These are phyloP conservation scores for Ogataea ramenticola DNA, from an alignment of 805 yeast genomes.

Conservation along the genomic window DNA sequence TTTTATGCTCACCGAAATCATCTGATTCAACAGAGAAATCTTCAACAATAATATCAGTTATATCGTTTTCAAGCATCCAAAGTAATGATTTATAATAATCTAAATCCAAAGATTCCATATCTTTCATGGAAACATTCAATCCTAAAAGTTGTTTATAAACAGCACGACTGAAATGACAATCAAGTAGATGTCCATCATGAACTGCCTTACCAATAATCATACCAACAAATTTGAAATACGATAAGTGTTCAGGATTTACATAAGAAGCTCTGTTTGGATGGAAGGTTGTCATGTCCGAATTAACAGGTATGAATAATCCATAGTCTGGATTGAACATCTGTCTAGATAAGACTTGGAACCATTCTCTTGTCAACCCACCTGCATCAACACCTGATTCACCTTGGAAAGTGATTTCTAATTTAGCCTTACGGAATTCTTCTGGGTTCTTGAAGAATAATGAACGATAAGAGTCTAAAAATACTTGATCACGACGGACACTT, in stretches of 20 bases:
- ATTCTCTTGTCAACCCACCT: conserved; percentile 95
- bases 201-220: conserved; percentile 92
- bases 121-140: conserved; percentile 74
- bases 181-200: conserved; percentile 75
- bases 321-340: conserved; percentile 96
- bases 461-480: conserved; percentile 84
- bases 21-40: conserved; percentile 91
- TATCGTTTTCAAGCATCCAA: conserved; percentile 97
- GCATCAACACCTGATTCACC: conserved; percentile 98
- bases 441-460: conserved; percentile 71
- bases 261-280: conserved; percentile 92
- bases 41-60: conserved; percentile 90
- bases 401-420: conserved; percentile 73
- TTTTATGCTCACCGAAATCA: conserved; percentile 85
- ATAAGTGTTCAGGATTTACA: conserved; percentile 87
- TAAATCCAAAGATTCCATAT: conserved; percentile 88
- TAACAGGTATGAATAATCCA: conserved; percentile 85
- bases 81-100: conserved; percentile 86
- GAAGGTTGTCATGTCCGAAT: conserved; percentile 87
- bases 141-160: conserved; percentile 86
- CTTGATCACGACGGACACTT: conserved; percentile 79
- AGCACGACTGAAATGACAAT: conserved; percentile 92
- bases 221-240: conserved; percentile 92
- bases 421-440: conserved; percentile 64
- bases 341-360: conserved; percentile 91